Conservation (phyloP, 352 stramenopile genomes). For the Phytophthora syringae region DNA sequence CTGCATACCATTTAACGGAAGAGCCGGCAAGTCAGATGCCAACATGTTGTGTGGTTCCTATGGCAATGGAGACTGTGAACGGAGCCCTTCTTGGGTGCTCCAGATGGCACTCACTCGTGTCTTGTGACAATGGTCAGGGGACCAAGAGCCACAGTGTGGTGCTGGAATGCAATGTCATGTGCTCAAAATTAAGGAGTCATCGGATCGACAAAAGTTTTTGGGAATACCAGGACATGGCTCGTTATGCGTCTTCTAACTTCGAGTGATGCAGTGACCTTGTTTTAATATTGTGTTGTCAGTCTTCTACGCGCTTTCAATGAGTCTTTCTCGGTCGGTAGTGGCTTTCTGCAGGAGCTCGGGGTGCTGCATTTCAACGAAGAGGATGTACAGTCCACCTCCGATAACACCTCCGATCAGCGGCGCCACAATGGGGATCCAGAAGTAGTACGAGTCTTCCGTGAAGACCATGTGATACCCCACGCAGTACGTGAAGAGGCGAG, state of each 20-base stretch:
- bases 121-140: constrained; percentile 17
- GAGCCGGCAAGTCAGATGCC: constrained; percentile 25
- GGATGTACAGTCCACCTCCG: constrained; percentile 44
- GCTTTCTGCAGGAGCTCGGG: constrained; percentile 24
- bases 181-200: neutral
- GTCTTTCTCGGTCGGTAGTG: constrained; percentile 1
- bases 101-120: constrained; percentile 9
- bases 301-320: constrained; percentile 17
- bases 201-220: constrained; percentile 7
- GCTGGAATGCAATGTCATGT: constrained; percentile 14
- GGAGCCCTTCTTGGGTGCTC: neutral
- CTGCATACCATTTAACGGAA: constrained; percentile 10
- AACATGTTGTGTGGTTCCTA: constrained; percentile 23
- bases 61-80: neutral
- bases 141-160: constrained; percentile 2
- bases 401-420: constrained; percentile 43
- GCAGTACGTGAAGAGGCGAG: constrained; percentile 41
- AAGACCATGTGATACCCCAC: constrained; percentile 48
- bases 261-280: neutral
- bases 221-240: too few relatives aligned
- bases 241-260: too few relatives aligned
- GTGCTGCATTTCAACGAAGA: constrained; percentile 62
- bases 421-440: constrained; percentile 60
- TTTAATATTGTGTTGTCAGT: neutral
- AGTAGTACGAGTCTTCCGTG: constrained; percentile 43